Percentiles rank a stretch among this genome's conserved stretches.
Conservation (phyloP, 192 early-diverging fungal species). For the Coemansia sp. region DNA sequence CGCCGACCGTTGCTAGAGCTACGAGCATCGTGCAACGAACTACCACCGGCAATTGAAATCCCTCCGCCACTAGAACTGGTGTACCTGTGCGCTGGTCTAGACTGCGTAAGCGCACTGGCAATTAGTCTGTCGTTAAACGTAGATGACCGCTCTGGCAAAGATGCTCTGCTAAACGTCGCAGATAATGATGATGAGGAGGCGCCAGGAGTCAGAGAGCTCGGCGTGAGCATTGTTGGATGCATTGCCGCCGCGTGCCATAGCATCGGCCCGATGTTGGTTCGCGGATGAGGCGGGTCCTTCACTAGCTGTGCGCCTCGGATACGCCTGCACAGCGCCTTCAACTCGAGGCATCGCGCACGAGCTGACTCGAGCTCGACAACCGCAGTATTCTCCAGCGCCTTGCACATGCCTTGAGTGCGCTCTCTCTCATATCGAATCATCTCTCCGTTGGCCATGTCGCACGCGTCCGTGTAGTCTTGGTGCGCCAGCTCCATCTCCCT, state of each 20-base stretch:
- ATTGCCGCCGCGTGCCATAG: slow-evolving; percentile 38
- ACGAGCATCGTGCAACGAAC: background rate
- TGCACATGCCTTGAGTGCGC: slow-evolving; percentile 38
- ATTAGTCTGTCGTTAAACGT: slow-evolving; percentile 20
- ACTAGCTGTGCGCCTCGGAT: slow-evolving; percentile 48
- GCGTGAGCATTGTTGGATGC: slow-evolving; percentile 6
- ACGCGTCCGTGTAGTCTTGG: slow-evolving; percentile 53
- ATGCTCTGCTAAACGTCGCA: slow-evolving; percentile 3
- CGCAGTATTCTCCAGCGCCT: slow-evolving; percentile 47
- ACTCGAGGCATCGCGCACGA: slow-evolving; percentile 38
- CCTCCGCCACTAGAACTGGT: slow-evolving; percentile 23
- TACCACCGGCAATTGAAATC: background rate
- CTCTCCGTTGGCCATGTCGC: slow-evolving; percentile 41
- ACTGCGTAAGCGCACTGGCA: background rate
- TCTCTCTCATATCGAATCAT: slow-evolving; percentile 49
- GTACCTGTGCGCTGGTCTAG: slow-evolving; percentile 23
- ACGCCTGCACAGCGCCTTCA: slow-evolving; percentile 34
- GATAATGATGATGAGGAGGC: slow-evolving; percentile 15
- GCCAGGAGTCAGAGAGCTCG: slow-evolving; percentile 16
- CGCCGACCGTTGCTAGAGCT: slow-evolving; percentile 21
- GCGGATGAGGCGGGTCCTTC: slow-evolving; percentile 46
- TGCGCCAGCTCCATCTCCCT: slow-evolving; percentile 49
- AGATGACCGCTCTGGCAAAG: slow-evolving; percentile 7
- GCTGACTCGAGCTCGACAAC: slow-evolving; percentile 49
- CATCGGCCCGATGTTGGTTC: slow-evolving; percentile 54